Evolutionary conservation across 805 yeast genomes (phyloP), one percentile per base, ranked within the genome.

Genomic region (Yamadazyma akitaensis): DNA sequence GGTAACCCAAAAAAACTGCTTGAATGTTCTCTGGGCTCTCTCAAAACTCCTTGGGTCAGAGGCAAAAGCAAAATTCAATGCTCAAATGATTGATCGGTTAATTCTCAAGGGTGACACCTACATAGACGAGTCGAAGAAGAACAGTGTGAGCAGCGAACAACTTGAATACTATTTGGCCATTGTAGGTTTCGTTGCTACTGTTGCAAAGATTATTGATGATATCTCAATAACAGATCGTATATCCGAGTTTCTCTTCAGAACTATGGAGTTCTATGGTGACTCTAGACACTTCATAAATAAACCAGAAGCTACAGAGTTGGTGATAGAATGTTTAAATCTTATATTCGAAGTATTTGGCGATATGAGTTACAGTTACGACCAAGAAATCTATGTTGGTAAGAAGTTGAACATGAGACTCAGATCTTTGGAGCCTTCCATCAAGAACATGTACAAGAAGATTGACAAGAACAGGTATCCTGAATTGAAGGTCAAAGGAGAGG

Each of bases 341-440:
- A 57, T 90, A 5, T 88, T 81, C 63, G 97, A 89, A 49, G 72
- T 90, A 6, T 94, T 85, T 65, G 86, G 86, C 12, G 98, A 94
- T 65, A 76, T 76, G 32, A 67, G 62, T 4, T 85, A 73, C 55
- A 76, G 71, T 13, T 90, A 89, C 58, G 96, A 89, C 60, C 67
- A 63, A 21, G 79, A 80, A 3, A 77, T 87, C 1, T 92, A 84
- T 62, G 86, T 84, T 21, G 61, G 73, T 9, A 74, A 75, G 16
- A 70, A 74, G 8, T 77, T 81, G 54, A 57, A 79, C 32, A 46
- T 56, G 1, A 59, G 60, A 84, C 53, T 61, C 21, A 33, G 26
- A 16, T 33, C 18, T 2, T 32, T 56, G 28, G 59, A 56, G 35
- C 52, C 53, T 4, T 40, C 46, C 14, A 43, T 57, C 26, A 56